These are phyloP conservation scores for Globisporangium splendens DNA, from an alignment of 352 stramenopile genomes.

Conservation along the genomic window DNA sequence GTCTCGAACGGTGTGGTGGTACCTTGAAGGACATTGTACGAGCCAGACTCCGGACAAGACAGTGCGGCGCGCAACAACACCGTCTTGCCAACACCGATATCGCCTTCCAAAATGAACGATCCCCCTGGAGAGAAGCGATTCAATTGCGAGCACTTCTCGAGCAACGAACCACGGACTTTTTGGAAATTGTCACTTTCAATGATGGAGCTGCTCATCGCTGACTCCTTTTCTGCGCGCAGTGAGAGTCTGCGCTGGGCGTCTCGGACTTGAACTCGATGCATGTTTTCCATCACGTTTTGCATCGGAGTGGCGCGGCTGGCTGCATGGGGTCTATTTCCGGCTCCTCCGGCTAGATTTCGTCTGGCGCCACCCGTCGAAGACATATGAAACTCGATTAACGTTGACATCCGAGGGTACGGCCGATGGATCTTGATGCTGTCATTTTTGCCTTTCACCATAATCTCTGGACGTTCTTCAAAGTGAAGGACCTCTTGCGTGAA, in stretches of 20 bases:
- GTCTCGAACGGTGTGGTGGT: slow-evolving; percentile 73
- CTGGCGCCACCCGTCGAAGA: slow-evolving; percentile 22
- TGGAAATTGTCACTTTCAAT: slow-evolving; percentile 66
- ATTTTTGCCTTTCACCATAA: slow-evolving; percentile 92
- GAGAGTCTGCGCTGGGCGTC: slow-evolving; percentile 69
- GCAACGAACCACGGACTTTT: slow-evolving; percentile 40
- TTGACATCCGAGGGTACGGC: slow-evolving; percentile 85
- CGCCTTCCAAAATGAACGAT: slow-evolving; percentile 75
- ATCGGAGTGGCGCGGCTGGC: slow-evolving; percentile 40
- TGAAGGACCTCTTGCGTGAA: slow-evolving; percentile 85
- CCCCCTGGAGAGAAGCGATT: slow-evolving; percentile 64
- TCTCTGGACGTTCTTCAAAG: slow-evolving; percentile 84
- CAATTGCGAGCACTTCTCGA: slow-evolving; percentile 64
- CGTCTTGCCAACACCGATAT: slow-evolving; percentile 84
- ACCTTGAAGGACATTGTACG: slow-evolving; percentile 60
- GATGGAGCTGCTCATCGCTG: slow-evolving; percentile 35
- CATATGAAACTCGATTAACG: slow-evolving; percentile 69
- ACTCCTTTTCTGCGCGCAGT: slow-evolving; percentile 42
- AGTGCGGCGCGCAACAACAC: slow-evolving; percentile 67
- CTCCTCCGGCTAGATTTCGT: slow-evolving; percentile 6
- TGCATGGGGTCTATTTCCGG: background rate
- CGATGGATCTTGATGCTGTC: slow-evolving; percentile 88
- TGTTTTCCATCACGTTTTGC: slow-evolving; percentile 80
- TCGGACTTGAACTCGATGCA: slow-evolving; percentile 84
- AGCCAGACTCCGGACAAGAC: slow-evolving; percentile 34